A percentile compares a stretch with the other conserved stretches of the same genome.
Evolutionary conservation across 352 stramenopile species (phyloP).

Genomic region (Saprolegnia parasitica): DNA sequence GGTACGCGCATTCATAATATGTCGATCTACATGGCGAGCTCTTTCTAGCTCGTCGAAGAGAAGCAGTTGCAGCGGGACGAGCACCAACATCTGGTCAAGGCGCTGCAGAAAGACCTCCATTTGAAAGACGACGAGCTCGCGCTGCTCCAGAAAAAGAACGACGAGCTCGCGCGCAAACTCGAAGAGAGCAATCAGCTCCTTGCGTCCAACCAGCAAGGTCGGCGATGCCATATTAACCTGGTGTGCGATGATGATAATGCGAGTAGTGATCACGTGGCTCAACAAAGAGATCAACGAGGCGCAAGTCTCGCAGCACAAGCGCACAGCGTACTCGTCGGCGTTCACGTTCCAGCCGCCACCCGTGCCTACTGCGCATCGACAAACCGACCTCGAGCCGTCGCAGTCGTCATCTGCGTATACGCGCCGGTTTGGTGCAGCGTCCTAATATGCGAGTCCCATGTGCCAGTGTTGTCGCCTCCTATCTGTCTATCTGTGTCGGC

Average conservation of each 20-base stretch:
- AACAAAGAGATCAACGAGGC: slow-evolving; percentile 91
- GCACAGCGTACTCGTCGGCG: slow-evolving; percentile 60
- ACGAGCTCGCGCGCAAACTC: slow-evolving; percentile 75
- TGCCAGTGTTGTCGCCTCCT: too few species aligned
- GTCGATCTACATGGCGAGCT: too few species aligned
- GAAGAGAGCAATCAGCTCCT: slow-evolving; percentile 86
- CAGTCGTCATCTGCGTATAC: neutral
- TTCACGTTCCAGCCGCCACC: slow-evolving; percentile 56
- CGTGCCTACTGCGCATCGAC: neutral
- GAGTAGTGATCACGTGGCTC: slow-evolving; percentile 80
- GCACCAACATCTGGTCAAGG: slow-evolving; percentile 55
- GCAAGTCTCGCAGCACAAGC: slow-evolving; percentile 65
- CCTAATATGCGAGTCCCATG: neutral
- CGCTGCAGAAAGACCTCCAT: slow-evolving; percentile 56
- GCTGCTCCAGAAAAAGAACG: slow-evolving; percentile 44
- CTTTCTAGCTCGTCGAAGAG: slow-evolving; percentile 66
- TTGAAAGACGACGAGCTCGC: slow-evolving; percentile 65
- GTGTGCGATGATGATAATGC: neutral
- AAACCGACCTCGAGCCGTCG: neutral
- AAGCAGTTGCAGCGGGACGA: slow-evolving; percentile 72
- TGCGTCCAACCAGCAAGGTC: slow-evolving; percentile 86
- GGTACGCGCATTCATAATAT: slow-evolving; percentile 32
- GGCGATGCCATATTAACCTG: neutral
- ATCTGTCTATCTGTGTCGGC: too few species aligned
- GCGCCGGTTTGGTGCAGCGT: slow-evolving; percentile 6